phyloP scores from a whole-genome alignment of 176 grass and related monocot genomes.

The Melocanna baccifera region DNA sequence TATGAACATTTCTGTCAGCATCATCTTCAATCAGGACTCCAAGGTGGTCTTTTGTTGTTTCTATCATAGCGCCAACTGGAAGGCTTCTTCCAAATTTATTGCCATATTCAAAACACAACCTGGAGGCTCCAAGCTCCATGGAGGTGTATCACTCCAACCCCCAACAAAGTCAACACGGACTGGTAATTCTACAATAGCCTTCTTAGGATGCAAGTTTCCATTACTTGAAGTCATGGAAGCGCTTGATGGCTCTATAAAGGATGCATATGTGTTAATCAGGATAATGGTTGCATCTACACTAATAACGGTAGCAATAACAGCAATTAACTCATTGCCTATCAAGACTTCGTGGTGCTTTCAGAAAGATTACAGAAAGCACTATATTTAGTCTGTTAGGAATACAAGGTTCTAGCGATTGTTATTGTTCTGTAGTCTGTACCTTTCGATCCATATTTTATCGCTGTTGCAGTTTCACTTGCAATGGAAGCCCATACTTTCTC shows the following conservation, averaged over 20 bases:
- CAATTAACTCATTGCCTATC: not conserved
- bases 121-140: constrained; percentile 89
- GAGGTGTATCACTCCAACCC: constrained; percentile 98
- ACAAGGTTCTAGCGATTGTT: not conserved
- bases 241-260: constrained; percentile 28
- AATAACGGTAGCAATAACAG: not conserved
- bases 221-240: constrained; percentile 28
- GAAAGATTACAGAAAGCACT: not conserved
- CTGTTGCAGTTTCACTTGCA: constrained; percentile 71
- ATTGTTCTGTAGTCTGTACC: constrained; percentile 42
- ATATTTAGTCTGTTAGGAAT: constrained; percentile 2
- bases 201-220: constrained; percentile 45
- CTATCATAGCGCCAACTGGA: constrained; percentile 58
- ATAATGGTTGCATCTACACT: not conserved
- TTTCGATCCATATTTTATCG: constrained; percentile 72
- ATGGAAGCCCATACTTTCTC: constrained; percentile 83
- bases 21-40: constrained; percentile 74
- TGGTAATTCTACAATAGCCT: constrained; percentile 59
- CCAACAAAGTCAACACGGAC: constrained; percentile 91
- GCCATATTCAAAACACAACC: constrained; percentile 99
- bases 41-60: constrained; percentile 48
- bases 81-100: constrained; percentile 68
- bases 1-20: constrained; percentile 45
- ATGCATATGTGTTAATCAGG: not conserved
- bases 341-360: not conserved